Base-by-base conservation (phyloP, 108 stramenopile genomes). In the Cyclostephanos tholiformis region DNA sequence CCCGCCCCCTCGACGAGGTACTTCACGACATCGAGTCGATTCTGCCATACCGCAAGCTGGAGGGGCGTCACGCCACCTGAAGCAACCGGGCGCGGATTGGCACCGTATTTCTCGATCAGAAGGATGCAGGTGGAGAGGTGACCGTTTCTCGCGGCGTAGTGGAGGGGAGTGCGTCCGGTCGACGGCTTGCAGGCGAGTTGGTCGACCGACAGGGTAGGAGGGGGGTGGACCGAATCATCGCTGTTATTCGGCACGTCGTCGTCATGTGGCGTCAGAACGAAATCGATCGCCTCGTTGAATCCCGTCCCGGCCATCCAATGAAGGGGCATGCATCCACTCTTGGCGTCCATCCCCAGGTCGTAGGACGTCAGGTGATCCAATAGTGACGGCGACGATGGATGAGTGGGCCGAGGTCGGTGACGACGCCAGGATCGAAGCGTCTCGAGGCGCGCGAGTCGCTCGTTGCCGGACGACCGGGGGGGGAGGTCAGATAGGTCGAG, bases 41-140 rank as follows among this genome's bases (percentile, higher is more conserved):
- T 95, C 67, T 90, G 89, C 91, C 91, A 95, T 39, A 95, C 89
- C 17, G 93, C 91, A 48, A 95, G 58, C 72, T 95, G 93, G 50
- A 95, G 78, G 1, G 93, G 93, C 17, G 93, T 82, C 6, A 95
- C 93, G 26, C 84, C 83, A 44, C 89, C 87, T 27, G 83, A 74
- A 23, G 86, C 89, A 11, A 77, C 67, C 6, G 87, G 63, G 57
- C 72, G 72, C 7, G 76, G 65, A 65, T 86, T 43, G n/a, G 91
- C 91, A 16, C 57, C 51, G 26, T 74, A 67, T 25, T 41, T 62
- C 64, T 84, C 67, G 7, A 92, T 67, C 20, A 95, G 59, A 19
- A 82, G 63, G 46, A 56, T 56, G 26, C 80, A 80, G 8, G 88
- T 85, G 25, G 80, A 69, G 6, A 89, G 64, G 56, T 77, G 72